Evolutionary conservation across 768 basidiomycete genomes (phyloP), one percentile per base, ranked within the genome.

Genomic region (Mycena galopus): DNA sequence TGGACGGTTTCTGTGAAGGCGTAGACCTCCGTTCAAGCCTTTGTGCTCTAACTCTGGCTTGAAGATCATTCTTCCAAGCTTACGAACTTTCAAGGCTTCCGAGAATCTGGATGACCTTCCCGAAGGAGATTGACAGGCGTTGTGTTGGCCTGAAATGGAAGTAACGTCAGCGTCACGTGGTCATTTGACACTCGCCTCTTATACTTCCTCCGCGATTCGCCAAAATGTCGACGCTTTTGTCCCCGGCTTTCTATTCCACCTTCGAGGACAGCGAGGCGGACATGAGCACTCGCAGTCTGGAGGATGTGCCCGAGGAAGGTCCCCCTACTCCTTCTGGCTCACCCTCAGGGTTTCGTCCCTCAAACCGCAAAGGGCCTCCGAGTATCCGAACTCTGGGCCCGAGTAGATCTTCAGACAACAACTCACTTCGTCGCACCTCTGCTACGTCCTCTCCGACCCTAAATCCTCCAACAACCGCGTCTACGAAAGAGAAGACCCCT

Each of bases 341-440:
- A 16, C 61, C 69, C 1, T 65, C 76, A 1, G 62, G 69, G 47
- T 58, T 77, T 39, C 72, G 76, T 14, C 23, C 53, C 17, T 10
- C 72, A n/a, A 72, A 72, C 33, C 75, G 73, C 50, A 76, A 72
- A 35, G 69, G 37, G 23, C 58, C 83, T 17, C 71, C 84, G 2
- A 85, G 84, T 50, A 79, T 81, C 39, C 79, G 83, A 53, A 84
- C 84, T 3, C 77, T 85, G 10, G 82, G 83, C 25, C 76, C 76
- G 4, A 64, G 65, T 23, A 71, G 77, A 33, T 29, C 72, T 19
- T 33, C 56, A 47, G 73, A 74, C 50, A 67, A 25, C 60, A 33
- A 64, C 35, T 68, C 65, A 12, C 33, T 75, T 25, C 75, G 75
- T 3, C 73, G 70, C 29, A 30, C 71, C n/a, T 75, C 77, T 2